A percentile compares a stretch with the other conserved stretches of the same genome.
These are phyloP conservation scores for Aspergillus bertholletiae DNA, from an alignment of 495 filamentous ascomycete species.

Conservation along the genomic window DNA sequence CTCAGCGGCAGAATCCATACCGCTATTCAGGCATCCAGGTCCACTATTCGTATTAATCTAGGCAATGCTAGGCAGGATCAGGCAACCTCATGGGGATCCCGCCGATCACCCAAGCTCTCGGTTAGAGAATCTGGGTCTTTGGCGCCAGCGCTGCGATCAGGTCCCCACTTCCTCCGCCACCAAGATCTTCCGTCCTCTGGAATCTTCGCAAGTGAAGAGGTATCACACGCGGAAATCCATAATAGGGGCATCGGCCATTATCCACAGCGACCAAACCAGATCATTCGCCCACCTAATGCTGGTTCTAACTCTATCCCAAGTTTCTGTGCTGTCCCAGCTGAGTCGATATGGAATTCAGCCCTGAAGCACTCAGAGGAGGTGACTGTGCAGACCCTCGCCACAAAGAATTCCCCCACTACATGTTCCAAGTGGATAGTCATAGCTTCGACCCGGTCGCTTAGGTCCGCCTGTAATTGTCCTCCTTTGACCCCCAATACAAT, in stretches of 20 bases:
- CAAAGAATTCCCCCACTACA: constrained; percentile 5
- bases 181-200: too few species aligned
- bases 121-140: background rate
- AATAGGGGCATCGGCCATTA: too few species aligned
- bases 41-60: background rate
- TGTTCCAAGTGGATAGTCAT: background rate
- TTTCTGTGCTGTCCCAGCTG: constrained; percentile 25
- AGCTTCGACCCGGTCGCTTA: background rate
- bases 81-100: background rate
- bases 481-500: constrained; percentile 7
- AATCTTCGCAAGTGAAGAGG: too few species aligned
- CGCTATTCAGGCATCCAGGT: background rate
- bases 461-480: background rate
- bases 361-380: background rate
- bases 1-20: background rate
- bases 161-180: background rate
- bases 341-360: constrained; percentile 36
- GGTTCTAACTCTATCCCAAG: constrained; percentile 28
- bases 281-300: constrained; percentile 26
- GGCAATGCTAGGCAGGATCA: background rate
- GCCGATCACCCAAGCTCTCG: background rate
- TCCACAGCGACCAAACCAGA: constrained; percentile 20
- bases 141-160: background rate
- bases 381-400: background rate
- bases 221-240: too few species aligned